Base-by-base conservation (phyloP, 1,284 basidiomycete genomes). In the Prillingera fragicola region DNA sequence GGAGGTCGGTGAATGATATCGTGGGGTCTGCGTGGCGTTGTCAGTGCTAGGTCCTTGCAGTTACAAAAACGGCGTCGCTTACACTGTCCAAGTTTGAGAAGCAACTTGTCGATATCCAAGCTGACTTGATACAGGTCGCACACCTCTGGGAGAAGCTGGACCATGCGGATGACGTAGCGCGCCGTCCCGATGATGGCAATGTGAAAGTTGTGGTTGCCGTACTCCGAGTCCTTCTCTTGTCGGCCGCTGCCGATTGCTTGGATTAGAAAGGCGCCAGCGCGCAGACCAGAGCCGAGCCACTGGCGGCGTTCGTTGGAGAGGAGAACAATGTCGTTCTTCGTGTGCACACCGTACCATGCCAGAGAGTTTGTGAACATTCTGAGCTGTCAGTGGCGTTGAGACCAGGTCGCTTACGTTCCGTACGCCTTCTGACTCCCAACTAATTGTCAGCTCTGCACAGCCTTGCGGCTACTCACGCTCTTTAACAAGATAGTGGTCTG, bases 51-150 rank as follows among this genome's bases (percentile, higher is more conserved):
- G 3, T 7, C 13, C 27, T 5, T 7, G n/a, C 12, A 8, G 24
- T 40, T 6, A 39, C n/a, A n/a, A n/a, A n/a, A n/a, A n/a, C n/a
- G n/a, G n/a, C n/a, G n/a, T n/a, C n/a, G 26, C 33, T 35, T n/a
- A 35, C 33, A 38, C 18, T 21, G 9, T 12, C 26, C 26, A 17
- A 38, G 15, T 19, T 38, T 38, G 25, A 38, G 10, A 2, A 38
- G n/a, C 18, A 38, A 13, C 26, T 97, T 19, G 36, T 45, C 44
- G 29, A 50, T 38, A 32, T 46, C 36, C 21, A 32, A n/a, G 26
- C 36, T 38, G 19, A 43, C 27, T 8, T 42, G 35, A 18, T 35
- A 21, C 9, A 29, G 28, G 15, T 50, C 48, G 15, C 33, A 35
- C 13, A 33, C 48, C 6, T 36, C 32, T 1, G 48, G 48, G 22